phyloP scores from a whole-genome alignment of 1,139 yeast species.

The Saccharomyces uvarum region DNA sequence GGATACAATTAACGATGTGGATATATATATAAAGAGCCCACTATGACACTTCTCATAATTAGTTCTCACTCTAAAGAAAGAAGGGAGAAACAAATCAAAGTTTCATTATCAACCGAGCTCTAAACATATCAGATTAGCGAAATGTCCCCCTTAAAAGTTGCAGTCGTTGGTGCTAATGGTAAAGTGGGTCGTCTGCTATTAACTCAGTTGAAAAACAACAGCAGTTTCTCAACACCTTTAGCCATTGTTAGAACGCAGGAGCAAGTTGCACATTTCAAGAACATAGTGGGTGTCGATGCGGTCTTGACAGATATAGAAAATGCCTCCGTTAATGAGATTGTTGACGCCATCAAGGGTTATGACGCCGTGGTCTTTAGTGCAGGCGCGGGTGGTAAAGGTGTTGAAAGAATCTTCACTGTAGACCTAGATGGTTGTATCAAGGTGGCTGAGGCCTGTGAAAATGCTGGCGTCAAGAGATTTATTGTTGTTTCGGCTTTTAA shows the following conservation, averaged over 20 bases:
- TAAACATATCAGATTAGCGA: background rate
- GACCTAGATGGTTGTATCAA: slow-evolving; percentile 60
- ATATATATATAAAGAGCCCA: background rate
- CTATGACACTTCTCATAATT: background rate
- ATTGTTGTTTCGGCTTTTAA: slow-evolving; percentile 51
- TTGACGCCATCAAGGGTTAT: slow-evolving; percentile 38
- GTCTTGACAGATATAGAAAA: slow-evolving; percentile 36
- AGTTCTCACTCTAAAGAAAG: background rate
- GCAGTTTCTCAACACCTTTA: slow-evolving; percentile 31
- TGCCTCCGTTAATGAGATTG: slow-evolving; percentile 34
- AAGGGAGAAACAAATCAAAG: background rate
- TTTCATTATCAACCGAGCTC: background rate
- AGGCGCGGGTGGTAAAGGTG: slow-evolving; percentile 53
- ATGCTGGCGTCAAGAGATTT: slow-evolving; percentile 42
- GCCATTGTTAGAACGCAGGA: slow-evolving; percentile 46
- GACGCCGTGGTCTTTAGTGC: slow-evolving; percentile 58
- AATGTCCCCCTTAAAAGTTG: slow-evolving; percentile 29
- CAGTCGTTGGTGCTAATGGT: slow-evolving; percentile 59
- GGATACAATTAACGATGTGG: background rate
- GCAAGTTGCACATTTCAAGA: slow-evolving; percentile 37
- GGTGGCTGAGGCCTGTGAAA: slow-evolving; percentile 48
- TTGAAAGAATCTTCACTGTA: slow-evolving; percentile 42
- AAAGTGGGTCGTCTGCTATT: slow-evolving; percentile 44
- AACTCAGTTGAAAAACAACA: slow-evolving; percentile 22
- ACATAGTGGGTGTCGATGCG: slow-evolving; percentile 35